These are phyloP conservation scores for Macrotyloma uniflorum DNA, from an alignment of 306 rosid species.

Conservation along the genomic window DNA sequence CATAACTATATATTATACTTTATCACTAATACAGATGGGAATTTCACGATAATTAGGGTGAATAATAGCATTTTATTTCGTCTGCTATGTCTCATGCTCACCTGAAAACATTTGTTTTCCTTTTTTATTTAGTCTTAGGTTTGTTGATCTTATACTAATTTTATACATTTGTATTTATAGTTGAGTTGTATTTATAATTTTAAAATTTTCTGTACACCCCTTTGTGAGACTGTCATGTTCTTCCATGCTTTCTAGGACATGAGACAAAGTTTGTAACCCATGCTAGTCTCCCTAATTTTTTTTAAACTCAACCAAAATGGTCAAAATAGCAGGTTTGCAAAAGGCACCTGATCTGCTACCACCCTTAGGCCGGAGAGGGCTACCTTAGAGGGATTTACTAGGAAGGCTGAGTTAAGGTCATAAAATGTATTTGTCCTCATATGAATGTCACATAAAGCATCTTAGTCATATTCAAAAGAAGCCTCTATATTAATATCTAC, in stretches of 20 bases:
- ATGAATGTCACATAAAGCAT: not conserved
- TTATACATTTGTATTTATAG: not conserved
- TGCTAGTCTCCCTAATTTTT: conserved; percentile 21
- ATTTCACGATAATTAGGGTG: not conserved
- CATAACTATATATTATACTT: not conserved
- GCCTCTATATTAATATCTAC: not conserved
- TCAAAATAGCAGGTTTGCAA: too few species aligned
- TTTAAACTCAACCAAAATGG: not conserved
- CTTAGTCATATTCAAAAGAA: not conserved
- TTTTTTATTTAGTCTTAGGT: not conserved
- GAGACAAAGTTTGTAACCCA: not conserved
- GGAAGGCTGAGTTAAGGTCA: too few species aligned
- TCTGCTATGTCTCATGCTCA: not conserved
- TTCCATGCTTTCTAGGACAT: not conserved
- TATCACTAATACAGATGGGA: not conserved
- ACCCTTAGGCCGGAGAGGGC: too few species aligned
- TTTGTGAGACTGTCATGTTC: too few species aligned
- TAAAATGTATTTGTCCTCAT: not conserved
- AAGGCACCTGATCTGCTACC: too few species aligned
- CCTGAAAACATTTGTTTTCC: not conserved
- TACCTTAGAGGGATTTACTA: too few species aligned
- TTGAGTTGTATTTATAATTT: not conserved
- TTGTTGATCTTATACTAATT: not conserved
- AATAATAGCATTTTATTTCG: not conserved
- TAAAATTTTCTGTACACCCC: not conserved